These are phyloP conservation scores for Aspergillus bridgeri DNA, from an alignment of 495 filamentous ascomycete species.

Conservation along the genomic window DNA sequence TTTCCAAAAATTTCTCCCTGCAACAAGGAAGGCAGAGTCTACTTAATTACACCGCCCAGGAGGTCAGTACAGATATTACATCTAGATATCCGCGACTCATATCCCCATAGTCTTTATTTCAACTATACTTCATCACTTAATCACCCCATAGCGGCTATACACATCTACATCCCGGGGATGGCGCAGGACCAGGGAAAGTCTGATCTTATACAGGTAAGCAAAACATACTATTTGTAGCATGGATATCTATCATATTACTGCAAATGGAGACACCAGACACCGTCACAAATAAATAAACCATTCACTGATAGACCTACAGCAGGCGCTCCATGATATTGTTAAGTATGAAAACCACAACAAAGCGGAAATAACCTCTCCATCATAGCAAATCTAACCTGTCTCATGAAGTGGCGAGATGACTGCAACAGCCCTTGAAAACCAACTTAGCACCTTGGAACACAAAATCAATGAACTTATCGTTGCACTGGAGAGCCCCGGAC, in stretches of 20 bases:
- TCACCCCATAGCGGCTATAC: too few relatives aligned
- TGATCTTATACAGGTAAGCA: neutral
- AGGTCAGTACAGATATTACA: too few relatives aligned
- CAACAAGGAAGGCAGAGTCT: too few relatives aligned
- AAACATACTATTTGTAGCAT: neutral
- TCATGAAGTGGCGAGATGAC: slow-evolving; percentile 51
- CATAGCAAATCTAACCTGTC: slow-evolving; percentile 3
- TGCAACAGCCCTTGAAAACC: slow-evolving; percentile 53
- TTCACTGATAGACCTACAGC: neutral
- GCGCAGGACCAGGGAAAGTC: neutral
- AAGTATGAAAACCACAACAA: neutral
- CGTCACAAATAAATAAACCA: neutral
- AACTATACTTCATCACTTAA: too few relatives aligned
- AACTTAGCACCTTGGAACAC: slow-evolving; percentile 49
- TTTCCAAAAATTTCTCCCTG: too few relatives aligned
- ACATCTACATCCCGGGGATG: neutral
- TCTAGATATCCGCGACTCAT: too few relatives aligned
- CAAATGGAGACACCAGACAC: neutral
- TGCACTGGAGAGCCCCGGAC: slow-evolving; percentile 31
- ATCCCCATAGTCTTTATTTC: too few relatives aligned
- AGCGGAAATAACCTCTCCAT: neutral
- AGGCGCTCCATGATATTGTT: slow-evolving; percentile 9
- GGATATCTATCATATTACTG: neutral
- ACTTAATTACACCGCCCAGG: too few relatives aligned
- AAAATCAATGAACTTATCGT: slow-evolving; percentile 58